These are phyloP conservation scores for Teratosphaeria pseudoeucalypti DNA, from an alignment of 2,329 filamentous ascomycete species.

Conservation along the genomic window DNA sequence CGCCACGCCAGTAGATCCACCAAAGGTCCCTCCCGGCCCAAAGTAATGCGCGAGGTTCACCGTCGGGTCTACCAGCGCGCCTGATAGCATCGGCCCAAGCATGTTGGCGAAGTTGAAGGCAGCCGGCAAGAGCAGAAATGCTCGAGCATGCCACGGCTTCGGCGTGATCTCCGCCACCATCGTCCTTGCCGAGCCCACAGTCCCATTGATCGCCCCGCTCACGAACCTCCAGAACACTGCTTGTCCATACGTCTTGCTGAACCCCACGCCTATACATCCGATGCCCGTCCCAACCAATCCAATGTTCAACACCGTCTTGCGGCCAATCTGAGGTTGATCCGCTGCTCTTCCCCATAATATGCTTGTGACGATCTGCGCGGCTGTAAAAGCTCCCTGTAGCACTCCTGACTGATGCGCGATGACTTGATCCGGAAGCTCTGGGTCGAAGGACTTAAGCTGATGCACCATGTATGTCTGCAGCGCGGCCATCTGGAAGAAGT, in stretches of 20 bases:
- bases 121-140: constrained; percentile 30
- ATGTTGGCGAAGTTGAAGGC: constrained; percentile 34
- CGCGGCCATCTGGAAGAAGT: constrained; percentile 36
- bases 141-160: constrained; percentile 31
- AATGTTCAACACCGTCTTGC: constrained; percentile 31
- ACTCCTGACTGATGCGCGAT: constrained; percentile 34
- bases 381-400: constrained; percentile 32
- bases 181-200: constrained; percentile 31
- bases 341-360: constrained; percentile 33
- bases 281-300: constrained; percentile 30
- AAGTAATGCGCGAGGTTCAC: constrained; percentile 47
- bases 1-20: constrained; percentile 42
- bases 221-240: constrained; percentile 31
- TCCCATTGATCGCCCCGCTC: constrained; percentile 32
- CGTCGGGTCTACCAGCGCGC: constrained; percentile 51
- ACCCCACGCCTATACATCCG: constrained; percentile 30
- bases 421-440: constrained; percentile 36
- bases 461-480: constrained; percentile 36
- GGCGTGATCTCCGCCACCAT: constrained; percentile 32
- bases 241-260: constrained; percentile 30
- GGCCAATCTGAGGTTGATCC: constrained; percentile 35
- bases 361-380: constrained; percentile 32
- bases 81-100: constrained; percentile 45
- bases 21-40: constrained; percentile 45
- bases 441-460: constrained; percentile 33